phyloP scores from a whole-genome alignment of 1,284 basidiomycete species.

The Mycosarcoma maydis region DNA sequence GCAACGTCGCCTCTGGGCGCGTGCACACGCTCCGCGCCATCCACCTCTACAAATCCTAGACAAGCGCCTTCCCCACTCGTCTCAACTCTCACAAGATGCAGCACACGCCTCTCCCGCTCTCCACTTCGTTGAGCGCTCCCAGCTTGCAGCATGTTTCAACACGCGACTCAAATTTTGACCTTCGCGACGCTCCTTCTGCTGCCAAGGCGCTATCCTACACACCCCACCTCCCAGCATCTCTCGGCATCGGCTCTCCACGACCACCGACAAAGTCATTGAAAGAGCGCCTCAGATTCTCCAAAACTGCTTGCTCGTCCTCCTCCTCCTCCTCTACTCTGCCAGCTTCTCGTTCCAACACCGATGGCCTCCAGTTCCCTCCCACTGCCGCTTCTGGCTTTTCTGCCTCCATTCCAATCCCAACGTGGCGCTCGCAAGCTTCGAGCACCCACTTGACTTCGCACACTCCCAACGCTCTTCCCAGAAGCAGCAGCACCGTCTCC shows the following conservation, averaged over 20 bases:
- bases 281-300: constrained; percentile 26
- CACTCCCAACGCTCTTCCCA: constrained; percentile 5
- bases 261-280: constrained; percentile 8
- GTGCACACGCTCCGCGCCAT: no score
- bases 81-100: constrained; percentile 2
- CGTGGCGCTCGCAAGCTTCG: constrained; percentile 10
- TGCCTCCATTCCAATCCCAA: constrained; percentile 18
- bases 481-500: constrained; percentile 19
- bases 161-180: constrained; percentile 2
- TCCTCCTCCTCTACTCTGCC: constrained; percentile 2
- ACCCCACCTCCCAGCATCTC: constrained; percentile 30
- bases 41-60: no score
- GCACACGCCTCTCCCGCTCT: constrained; percentile 7
- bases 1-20: no score
- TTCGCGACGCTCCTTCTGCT: background rate
- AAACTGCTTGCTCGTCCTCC: constrained; percentile 9
- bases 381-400: constrained; percentile 6
- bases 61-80: no score
- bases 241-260: constrained; percentile 26
- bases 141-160: constrained; percentile 2
- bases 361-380: constrained; percentile 19
- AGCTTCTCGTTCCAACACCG: constrained; percentile 7
- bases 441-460: background rate
- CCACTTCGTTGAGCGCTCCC: constrained; percentile 1
- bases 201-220: background rate